Evolutionary conservation across 345 rosid species (phyloP).

Genomic region (Populus deltoides): DNA sequence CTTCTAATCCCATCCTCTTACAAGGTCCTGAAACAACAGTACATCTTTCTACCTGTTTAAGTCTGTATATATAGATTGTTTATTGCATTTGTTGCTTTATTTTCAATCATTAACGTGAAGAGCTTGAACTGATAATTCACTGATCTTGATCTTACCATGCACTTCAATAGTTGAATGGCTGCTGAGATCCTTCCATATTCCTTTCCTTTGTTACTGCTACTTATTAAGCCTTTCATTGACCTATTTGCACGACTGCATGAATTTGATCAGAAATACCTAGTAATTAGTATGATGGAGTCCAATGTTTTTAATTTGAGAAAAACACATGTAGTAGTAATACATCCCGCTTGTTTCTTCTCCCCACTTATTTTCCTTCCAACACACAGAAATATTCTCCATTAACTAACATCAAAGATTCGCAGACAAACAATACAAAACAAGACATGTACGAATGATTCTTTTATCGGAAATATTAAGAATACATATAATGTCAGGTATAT

Average conservation of each 20-base stretch:
- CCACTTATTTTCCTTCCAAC: background rate
- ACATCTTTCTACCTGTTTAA: background rate
- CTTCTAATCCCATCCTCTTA: background rate
- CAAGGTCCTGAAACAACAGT: background rate
- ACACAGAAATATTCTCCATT: background rate
- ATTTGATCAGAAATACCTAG: background rate
- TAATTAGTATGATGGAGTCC: background rate
- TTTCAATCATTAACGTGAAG: background rate
- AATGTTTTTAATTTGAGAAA: background rate
- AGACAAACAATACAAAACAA: constrained; percentile 7
- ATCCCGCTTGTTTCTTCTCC: background rate
- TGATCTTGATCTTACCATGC: background rate
- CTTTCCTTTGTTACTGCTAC: background rate
- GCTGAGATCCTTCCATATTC: background rate
- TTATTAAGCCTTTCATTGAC: background rate
- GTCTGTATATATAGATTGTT: background rate
- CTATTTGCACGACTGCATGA: background rate
- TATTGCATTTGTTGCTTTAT: background rate
- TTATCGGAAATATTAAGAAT: background rate
- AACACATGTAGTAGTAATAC: background rate
- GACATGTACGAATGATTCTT: constrained; percentile 12
- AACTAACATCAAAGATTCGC: constrained; percentile 5
- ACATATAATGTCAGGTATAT: background rate
- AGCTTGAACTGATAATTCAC: background rate
- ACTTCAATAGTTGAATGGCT: background rate